phyloP scores from a whole-genome alignment of 352 stramenopile species.

The Sclerospora graminicola region DNA sequence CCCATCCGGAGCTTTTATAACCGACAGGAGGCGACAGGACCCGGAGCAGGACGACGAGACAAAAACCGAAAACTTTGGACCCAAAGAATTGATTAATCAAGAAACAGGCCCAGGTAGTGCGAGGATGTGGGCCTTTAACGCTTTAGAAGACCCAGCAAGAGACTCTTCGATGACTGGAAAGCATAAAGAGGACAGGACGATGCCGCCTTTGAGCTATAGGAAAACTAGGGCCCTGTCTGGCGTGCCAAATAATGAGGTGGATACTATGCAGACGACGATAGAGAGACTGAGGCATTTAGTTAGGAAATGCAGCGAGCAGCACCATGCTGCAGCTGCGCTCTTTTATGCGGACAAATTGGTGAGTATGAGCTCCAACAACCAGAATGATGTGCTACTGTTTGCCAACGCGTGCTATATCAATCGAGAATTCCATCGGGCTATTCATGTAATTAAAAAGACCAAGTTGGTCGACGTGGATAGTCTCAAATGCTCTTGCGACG shows the following conservation, averaged over 20 bases:
- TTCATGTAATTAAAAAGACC: conserved; percentile 54
- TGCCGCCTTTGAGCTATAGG: not conserved
- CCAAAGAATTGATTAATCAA: not conserved
- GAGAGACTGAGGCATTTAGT: conserved; percentile 35
- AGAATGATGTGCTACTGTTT: conserved; percentile 61
- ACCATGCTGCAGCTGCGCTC: conserved; percentile 43
- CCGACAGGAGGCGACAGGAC: conserved; percentile 7
- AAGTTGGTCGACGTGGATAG: conserved; percentile 26
- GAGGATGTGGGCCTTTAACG: conserved; percentile 6
- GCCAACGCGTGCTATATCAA: conserved; percentile 63
- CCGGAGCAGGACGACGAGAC: conserved; percentile 1
- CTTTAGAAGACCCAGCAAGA: conserved; percentile 4
- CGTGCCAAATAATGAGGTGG: not conserved
- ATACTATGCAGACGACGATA: conserved; percentile 5
- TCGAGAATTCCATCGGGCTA: conserved; percentile 63
- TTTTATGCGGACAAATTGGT: conserved; percentile 78
- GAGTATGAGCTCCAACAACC: conserved; percentile 37
- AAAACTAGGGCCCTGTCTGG: not conserved
- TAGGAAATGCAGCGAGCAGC: conserved; percentile 32
- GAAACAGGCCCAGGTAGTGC: not conserved
- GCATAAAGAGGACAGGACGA: conserved; percentile 1
- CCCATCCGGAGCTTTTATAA: conserved; percentile 20
- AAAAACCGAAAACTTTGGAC: too few species aligned
- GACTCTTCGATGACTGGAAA: not conserved
- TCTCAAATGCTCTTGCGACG: not conserved